phyloP scores from a whole-genome alignment of 768 basidiomycete species.

The Boletus rubroflammeus region DNA sequence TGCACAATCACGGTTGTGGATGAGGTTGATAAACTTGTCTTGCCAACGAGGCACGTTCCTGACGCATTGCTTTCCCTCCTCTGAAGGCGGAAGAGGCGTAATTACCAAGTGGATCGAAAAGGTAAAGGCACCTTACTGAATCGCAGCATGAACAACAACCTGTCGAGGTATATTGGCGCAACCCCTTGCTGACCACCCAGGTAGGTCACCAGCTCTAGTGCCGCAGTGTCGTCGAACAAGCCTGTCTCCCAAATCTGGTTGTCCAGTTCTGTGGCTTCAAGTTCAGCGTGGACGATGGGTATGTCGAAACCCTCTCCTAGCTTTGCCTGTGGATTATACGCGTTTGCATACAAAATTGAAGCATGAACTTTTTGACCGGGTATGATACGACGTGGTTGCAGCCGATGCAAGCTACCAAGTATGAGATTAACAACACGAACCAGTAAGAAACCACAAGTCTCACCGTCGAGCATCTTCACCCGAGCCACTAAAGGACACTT shows the following conservation, averaged over 20 bases:
- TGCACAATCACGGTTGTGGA: conserved; percentile 8
- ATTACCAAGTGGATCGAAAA: not conserved
- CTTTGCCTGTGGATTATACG: conserved; percentile 18
- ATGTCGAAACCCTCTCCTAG: conserved; percentile 26
- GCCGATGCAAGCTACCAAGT: conserved; percentile 10
- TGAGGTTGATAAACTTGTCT: conserved; percentile 7
- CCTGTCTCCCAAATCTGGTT: conserved; percentile 18
- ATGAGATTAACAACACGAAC: not conserved
- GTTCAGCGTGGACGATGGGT: conserved; percentile 1
- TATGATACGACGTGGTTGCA: conserved; percentile 26
- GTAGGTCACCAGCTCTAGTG: conserved; percentile 8
- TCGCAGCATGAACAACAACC: conserved; percentile 19
- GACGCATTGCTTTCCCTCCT: conserved; percentile 21
- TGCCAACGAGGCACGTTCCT: conserved; percentile 14
- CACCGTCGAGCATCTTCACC: conserved; percentile 18
- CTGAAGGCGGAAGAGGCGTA: not conserved
- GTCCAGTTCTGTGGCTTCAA: conserved; percentile 5
- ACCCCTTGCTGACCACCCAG: conserved; percentile 13
- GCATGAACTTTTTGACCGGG: conserved; percentile 27
- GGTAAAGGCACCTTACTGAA: conserved; percentile 12
- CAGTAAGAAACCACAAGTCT: not conserved
- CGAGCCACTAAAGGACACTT: conserved; percentile 19
- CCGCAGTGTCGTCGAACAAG: conserved; percentile 20
- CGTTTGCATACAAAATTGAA: conserved; percentile 21
- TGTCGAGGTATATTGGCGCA: conserved; percentile 18